These are phyloP conservation scores for Hyphopichia khmerensis DNA, from an alignment of 1,139 yeast genomes.

Conservation along the genomic window DNA sequence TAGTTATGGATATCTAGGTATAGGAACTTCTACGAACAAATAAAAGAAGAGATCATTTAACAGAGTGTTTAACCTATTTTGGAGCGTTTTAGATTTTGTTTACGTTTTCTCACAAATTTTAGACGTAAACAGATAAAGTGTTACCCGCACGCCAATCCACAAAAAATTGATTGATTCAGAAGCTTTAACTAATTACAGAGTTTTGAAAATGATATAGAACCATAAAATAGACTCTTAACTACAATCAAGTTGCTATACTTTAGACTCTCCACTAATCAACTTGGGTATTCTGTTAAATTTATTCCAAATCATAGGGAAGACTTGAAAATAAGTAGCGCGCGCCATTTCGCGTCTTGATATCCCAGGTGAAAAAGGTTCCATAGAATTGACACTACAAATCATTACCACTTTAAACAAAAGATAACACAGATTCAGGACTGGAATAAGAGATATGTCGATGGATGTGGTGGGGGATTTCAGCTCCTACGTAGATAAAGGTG, in stretches of 20 bases:
- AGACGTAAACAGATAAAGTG: background rate
- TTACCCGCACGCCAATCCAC: background rate
- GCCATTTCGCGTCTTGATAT: background rate
- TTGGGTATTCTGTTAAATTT: too few relatives aligned
- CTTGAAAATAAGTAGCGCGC: background rate
- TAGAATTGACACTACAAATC: too few relatives aligned
- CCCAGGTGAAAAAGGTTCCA: too few relatives aligned
- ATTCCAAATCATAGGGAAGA: too few relatives aligned
- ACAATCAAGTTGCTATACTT: too few relatives aligned
- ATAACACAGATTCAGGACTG: too few relatives aligned
- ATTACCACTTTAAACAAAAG: too few relatives aligned
- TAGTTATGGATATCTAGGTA: background rate
- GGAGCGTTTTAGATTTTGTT: conserved; percentile 1
- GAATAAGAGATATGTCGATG: background rate
- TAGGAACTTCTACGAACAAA: background rate
- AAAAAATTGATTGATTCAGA: too few relatives aligned
- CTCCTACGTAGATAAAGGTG: background rate
- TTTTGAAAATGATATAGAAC: too few relatives aligned
- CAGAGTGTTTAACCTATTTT: background rate
- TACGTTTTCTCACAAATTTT: background rate
- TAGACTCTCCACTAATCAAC: too few relatives aligned
- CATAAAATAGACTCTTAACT: too few relatives aligned
- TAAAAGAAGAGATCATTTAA: background rate
- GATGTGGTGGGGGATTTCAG: conserved; percentile 2
- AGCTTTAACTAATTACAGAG: too few relatives aligned